Percentiles rank a stretch among this genome's conserved stretches.
phyloP scores from a whole-genome alignment of 495 filamentous ascomycete genomes.

The Hypoxylon rickii region DNA sequence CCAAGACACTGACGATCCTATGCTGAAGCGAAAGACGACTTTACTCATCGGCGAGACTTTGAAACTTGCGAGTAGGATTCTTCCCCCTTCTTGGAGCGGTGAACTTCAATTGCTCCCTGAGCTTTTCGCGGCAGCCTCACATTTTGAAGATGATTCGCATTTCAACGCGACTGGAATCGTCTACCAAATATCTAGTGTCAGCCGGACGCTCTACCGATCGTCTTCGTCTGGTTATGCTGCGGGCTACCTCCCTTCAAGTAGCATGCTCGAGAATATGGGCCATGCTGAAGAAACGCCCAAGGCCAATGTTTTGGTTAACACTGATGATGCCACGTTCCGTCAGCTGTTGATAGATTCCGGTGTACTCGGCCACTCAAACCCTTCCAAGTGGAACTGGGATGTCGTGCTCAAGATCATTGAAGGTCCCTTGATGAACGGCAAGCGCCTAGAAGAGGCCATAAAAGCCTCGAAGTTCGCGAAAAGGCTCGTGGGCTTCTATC shows the following conservation, averaged over 20 bases:
- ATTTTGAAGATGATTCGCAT: conserved; percentile 69
- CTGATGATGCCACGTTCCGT: conserved; percentile 89
- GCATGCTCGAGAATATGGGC: conserved; percentile 46
- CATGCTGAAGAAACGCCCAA: conserved; percentile 68
- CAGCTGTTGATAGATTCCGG: conserved; percentile 83
- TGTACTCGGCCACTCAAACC: conserved; percentile 83
- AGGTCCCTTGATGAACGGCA: conserved; percentile 88
- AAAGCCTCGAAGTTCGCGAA: conserved; percentile 95
- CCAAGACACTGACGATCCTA: conserved; percentile 71
- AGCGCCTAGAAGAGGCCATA: conserved; percentile 90
- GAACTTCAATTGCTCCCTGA: conserved; percentile 83
- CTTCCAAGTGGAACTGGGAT: conserved; percentile 96
- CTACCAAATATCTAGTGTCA: conserved; percentile 97
- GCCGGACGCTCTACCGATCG: conserved; percentile 87
- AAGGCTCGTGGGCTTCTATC: conserved; percentile 88
- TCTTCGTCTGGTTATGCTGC: conserved; percentile 48
- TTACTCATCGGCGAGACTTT: conserved; percentile 87
- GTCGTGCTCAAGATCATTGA: conserved; percentile 88
- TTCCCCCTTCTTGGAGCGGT: conserved; percentile 78
- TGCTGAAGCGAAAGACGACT: conserved; percentile 84
- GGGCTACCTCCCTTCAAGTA: conserved; percentile 42
- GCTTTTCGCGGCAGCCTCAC: conserved; percentile 74
- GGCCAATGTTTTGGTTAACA: conserved; percentile 68
- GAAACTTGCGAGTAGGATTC: conserved; percentile 81
- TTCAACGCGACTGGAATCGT: conserved; percentile 83